A percentile compares a stretch with the other conserved stretches of the same genome.
Conservation (phyloP, 495 filamentous ascomycete species). For the Aspergillus ellipticus region DNA sequence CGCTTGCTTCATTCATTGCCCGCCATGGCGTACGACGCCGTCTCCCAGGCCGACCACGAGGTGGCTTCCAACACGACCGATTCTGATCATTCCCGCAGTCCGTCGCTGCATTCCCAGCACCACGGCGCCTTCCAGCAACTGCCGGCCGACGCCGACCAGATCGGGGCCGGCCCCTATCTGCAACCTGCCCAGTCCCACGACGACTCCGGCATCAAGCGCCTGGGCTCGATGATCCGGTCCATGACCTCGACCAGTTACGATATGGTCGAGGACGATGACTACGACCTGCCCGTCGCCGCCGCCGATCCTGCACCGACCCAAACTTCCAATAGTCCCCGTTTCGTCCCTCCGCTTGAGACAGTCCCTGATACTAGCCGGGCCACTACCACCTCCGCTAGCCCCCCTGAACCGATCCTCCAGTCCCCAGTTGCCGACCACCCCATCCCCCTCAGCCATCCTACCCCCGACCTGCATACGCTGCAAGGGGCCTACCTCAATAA, state of each 20-base stretch:
- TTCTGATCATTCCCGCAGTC: constrained; percentile 30
- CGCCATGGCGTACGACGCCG: constrained; percentile 47
- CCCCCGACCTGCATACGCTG: constrained; percentile 68
- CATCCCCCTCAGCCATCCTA: constrained; percentile 66
- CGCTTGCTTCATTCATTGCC: constrained; percentile 6
- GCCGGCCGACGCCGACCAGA: constrained; percentile 26
- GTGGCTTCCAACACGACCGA: constrained; percentile 35
- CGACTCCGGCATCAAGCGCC: constrained; percentile 20
- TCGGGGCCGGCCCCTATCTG: constrained; percentile 21
- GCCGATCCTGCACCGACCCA: constrained; percentile 29
- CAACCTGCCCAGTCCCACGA: constrained; percentile 25
- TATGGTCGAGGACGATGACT: constrained; percentile 46
- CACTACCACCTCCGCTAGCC: constrained; percentile 7
- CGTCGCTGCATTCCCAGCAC: constrained; percentile 24
- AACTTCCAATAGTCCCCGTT: constrained; percentile 25
- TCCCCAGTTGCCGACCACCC: constrained; percentile 58
- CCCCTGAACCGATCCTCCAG: constrained; percentile 49
- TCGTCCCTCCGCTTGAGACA: constrained; percentile 34
- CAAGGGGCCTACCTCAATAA: constrained; percentile 73
- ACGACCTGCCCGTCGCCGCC: constrained; percentile 28
- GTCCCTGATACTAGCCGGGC: constrained; percentile 27
- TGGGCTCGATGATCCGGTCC: constrained; percentile 41
- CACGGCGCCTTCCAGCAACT: constrained; percentile 24
- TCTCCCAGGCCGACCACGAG: constrained; percentile 41
- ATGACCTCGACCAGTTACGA: constrained; percentile 44